Evolutionary conservation across 139 green algal species (phyloP), one percentile per base, ranked within the genome.

Genomic region (Spirogloea muscicola): DNA sequence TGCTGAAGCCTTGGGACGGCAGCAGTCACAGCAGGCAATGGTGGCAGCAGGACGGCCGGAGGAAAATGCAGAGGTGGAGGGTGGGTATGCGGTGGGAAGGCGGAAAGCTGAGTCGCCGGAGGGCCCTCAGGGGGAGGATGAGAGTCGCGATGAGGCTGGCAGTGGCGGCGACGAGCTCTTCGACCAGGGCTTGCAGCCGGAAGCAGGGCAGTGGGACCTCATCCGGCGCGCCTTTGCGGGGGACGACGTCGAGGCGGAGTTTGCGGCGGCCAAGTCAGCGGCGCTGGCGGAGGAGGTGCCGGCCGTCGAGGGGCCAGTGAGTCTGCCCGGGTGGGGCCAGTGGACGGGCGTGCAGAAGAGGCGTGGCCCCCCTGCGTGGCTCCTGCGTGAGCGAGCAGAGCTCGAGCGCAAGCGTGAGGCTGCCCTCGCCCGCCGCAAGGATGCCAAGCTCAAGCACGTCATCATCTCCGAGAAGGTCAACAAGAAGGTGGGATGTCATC

Each of bases 201-300:
- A n/a, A n/a, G n/a, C n/a, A n/a, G n/a, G n/a, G n/a, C 88, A 93
- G 75, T 46, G 46, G 39, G 81, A 89, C 44, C 76, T 92, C 0
- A 80, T 92, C 3, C 51, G 55, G 3, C 58, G 57, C 3, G 89
- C 91, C 0, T 96, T 96, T 87, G 91, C 92, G 0, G 90, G 86
- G 0, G 94, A 98, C 67, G 94, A 97, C 81, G 93, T 97, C 13
- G 85, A 86, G 44, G 86, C 87, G 3, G 91, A 96, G 43, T 98
- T 98, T 88, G 88, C 79, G 13, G 85, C 76, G 29, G 86, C 87
- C 3, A 98, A 98, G 65, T 27, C 42, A 21, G 10, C 13, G 13
- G 63, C 38, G 25, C 13, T 80, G 37, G 88, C 88, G 33, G 88
- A 74, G n/a, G 91, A 98, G 82, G 85, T 95, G 52, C 91, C 91